Evolutionary conservation across 495 filamentous ascomycete species (phyloP).

Genomic region (Daldinia bambusicola): DNA sequence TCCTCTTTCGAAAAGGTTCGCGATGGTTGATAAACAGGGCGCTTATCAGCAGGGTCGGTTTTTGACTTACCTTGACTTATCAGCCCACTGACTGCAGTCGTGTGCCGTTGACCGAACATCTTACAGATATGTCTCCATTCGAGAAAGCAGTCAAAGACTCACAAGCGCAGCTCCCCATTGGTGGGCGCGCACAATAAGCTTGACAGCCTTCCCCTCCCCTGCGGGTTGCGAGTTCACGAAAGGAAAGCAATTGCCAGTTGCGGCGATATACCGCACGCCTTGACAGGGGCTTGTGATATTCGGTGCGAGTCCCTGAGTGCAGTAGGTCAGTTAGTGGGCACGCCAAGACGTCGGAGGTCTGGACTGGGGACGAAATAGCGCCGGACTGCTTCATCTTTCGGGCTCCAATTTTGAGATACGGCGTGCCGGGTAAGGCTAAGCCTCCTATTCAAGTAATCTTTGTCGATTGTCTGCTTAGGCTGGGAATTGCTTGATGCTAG

Average conservation of each 20-base stretch:
- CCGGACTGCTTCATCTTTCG: constrained; percentile 27
- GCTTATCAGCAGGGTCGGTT: constrained; percentile 37
- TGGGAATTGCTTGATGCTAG: background rate
- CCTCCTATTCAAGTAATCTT: constrained; percentile 2
- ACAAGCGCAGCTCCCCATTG: constrained; percentile 15
- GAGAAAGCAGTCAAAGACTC: constrained; percentile 26
- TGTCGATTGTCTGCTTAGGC: background rate
- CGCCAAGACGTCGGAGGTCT: constrained; percentile 37
- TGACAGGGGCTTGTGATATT: constrained; percentile 37
- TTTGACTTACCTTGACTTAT: constrained; percentile 14
- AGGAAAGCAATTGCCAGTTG: constrained; percentile 43
- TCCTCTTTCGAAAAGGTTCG: constrained; percentile 46
- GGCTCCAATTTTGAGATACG: constrained; percentile 30
- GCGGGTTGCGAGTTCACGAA: constrained; percentile 40
- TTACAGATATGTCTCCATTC: constrained; percentile 10
- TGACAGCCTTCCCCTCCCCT: constrained; percentile 37
- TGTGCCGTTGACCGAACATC: constrained; percentile 32
- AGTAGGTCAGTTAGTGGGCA: constrained; percentile 29
- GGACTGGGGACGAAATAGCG: constrained; percentile 34
- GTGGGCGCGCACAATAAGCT: constrained; percentile 34
- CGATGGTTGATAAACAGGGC: constrained; percentile 29
- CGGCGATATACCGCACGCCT: constrained; percentile 30
- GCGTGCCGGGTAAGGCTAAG: background rate
- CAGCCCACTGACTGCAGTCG: constrained; percentile 36
- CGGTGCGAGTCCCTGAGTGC: constrained; percentile 31